phyloP scores from a whole-genome alignment of 148 eudicot species.

The Chenopodium berlandieri region DNA sequence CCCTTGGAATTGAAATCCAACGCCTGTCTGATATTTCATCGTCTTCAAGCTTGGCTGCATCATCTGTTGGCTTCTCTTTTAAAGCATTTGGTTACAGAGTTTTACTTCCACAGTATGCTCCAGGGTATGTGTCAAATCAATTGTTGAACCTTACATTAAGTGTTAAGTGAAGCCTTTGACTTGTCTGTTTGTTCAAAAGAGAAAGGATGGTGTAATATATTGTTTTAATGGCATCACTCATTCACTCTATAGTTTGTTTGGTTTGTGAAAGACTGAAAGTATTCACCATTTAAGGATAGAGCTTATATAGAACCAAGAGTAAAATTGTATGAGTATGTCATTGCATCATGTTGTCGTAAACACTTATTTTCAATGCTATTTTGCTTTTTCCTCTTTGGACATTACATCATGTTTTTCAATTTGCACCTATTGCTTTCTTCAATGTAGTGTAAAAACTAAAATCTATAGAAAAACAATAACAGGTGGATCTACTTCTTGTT shows the following conservation, averaged over 20 bases:
- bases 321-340: neutral
- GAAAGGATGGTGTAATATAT: neutral
- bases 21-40: slow-evolving; percentile 50
- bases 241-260: neutral
- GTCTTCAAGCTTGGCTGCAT: slow-evolving; percentile 42
- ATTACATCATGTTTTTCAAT: neutral
- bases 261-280: neutral
- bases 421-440: neutral
- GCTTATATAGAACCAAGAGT: neutral
- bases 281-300: neutral
- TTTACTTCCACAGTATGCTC: slow-evolving; percentile 78
- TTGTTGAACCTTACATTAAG: neutral
- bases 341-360: slow-evolving; percentile 7
- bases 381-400: neutral
- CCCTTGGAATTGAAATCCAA: slow-evolving; percentile 53
- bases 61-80: slow-evolving; percentile 62
- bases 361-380: neutral
- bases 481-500: slow-evolving; percentile 98
- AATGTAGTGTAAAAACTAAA: neutral
- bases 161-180: neutral
- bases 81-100: slow-evolving; percentile 68
- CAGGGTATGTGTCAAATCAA: slow-evolving; percentile 54
- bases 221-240: neutral
- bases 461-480: slow-evolving; percentile 9
- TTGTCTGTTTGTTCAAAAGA: neutral